Evolutionary conservation across 2,329 filamentous ascomycete genomes (phyloP).

Genomic region (Fusarium pseudocircinatum): DNA sequence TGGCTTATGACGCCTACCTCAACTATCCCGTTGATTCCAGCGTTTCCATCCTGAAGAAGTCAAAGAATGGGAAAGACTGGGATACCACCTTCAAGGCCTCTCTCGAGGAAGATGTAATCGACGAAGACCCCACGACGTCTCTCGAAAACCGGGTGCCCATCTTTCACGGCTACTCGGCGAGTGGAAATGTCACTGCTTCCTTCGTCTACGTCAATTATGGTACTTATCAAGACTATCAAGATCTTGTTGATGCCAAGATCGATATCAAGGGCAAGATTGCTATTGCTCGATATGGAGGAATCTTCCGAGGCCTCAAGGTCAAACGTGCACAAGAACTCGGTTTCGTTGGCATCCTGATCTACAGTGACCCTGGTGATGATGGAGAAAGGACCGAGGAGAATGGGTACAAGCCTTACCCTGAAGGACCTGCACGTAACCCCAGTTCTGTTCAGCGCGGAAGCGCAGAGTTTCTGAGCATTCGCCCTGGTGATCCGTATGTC

Average conservation of each 20-base stretch:
- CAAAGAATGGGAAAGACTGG: conserved; percentile 54
- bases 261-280: conserved; percentile 86
- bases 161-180: conserved; percentile 95
- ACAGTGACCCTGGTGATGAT: conserved; percentile 90
- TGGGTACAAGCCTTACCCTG: conserved; percentile 80
- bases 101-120: conserved; percentile 83
- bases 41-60: conserved; percentile 68
- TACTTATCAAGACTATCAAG: conserved; percentile 85
- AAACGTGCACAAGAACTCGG: conserved; percentile 92
- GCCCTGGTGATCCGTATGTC: conserved; percentile 72
- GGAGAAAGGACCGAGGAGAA: conserved; percentile 83
- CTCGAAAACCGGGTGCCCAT: conserved; percentile 80
- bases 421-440: conserved; percentile 87
- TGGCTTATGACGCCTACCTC: conserved; percentile 78
- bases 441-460: conserved; percentile 92
- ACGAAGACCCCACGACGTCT: conserved; percentile 82
- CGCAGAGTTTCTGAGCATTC: conserved; percentile 79
- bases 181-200: conserved; percentile 86
- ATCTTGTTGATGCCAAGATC: conserved; percentile 78
- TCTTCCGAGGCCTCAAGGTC: conserved; percentile 91
- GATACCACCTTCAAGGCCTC: conserved; percentile 80
- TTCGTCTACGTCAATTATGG: conserved; percentile 95
- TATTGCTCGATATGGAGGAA: conserved; percentile 82
- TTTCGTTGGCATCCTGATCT: conserved; percentile 86
- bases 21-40: conserved; percentile 80